Percentiles rank a stretch among this genome's conserved stretches.
Conservation (phyloP, 2,329 filamentous ascomycete species). For the Nectriaceae sp. region DNA sequence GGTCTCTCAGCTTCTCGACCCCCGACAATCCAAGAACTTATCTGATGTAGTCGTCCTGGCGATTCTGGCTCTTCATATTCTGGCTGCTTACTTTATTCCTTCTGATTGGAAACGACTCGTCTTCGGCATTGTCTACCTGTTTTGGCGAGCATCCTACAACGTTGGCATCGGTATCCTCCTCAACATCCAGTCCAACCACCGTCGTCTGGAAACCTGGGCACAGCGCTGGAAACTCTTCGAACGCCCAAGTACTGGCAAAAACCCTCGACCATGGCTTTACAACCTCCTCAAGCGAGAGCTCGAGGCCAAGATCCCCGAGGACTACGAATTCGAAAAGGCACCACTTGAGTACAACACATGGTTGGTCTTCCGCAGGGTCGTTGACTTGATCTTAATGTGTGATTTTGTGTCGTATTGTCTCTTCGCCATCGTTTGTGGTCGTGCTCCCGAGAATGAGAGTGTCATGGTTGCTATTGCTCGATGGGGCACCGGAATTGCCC, state of each 20-base stretch:
- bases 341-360: slow-evolving; percentile 99
- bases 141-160: slow-evolving; percentile 94
- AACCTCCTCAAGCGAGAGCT: slow-evolving; percentile 83
- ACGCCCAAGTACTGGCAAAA: slow-evolving; percentile 75
- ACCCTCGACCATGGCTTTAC: slow-evolving; percentile 82
- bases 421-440: slow-evolving; percentile 87
- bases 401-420: slow-evolving; percentile 97
- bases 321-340: slow-evolving; percentile 91
- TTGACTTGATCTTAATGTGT: slow-evolving; percentile 98
- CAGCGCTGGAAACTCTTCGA: slow-evolving; percentile 85
- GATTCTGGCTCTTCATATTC: slow-evolving; percentile 75
- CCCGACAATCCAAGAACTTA: slow-evolving; percentile 91
- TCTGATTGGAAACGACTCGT: slow-evolving; percentile 68
- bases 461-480: slow-evolving; percentile 68
- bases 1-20: slow-evolving; percentile 95
- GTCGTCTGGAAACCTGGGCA: slow-evolving; percentile 84
- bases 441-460: slow-evolving; percentile 72
- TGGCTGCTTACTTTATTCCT: slow-evolving; percentile 74
- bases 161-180: slow-evolving; percentile 89
- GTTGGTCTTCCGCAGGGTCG: slow-evolving; percentile 92
- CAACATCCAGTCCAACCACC: slow-evolving; percentile 86
- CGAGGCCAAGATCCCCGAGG: slow-evolving; percentile 89
- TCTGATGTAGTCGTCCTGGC: slow-evolving; percentile 80
- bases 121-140: slow-evolving; percentile 82
- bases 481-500: slow-evolving; percentile 74